These are phyloP conservation scores for Tulasnella sp. DNA, from an alignment of 768 basidiomycete species.

Conservation along the genomic window DNA sequence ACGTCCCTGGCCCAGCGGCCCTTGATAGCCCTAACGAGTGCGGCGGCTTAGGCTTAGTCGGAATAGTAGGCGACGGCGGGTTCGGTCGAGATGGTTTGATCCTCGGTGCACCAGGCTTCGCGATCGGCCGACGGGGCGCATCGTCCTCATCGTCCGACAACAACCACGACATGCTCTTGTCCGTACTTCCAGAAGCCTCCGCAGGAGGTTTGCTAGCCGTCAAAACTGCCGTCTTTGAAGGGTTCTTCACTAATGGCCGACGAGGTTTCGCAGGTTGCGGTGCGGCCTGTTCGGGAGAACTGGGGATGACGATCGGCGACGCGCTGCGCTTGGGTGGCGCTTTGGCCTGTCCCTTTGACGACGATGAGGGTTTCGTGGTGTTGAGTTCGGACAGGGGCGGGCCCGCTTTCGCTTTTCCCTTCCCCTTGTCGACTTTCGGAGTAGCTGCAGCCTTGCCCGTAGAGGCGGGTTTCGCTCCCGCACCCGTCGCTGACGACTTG, in stretches of 20 bases:
- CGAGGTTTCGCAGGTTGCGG: neutral
- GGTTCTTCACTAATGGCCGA: neutral
- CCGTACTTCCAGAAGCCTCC: neutral
- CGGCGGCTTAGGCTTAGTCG: neutral
- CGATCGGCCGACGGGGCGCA: neutral
- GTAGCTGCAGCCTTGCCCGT: neutral
- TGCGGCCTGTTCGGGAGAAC: neutral
- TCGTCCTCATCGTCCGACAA: slow-evolving; percentile 14
- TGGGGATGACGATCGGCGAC: neutral
- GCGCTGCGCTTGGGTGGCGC: neutral
- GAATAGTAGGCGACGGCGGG: neutral
- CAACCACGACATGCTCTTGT: slow-evolving; percentile 13
- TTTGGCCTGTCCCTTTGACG: neutral
- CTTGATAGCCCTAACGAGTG: neutral
- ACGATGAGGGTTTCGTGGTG: neutral
- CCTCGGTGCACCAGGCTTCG: neutral
- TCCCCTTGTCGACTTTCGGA: neutral
- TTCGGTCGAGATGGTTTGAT: neutral
- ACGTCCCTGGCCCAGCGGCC: neutral
- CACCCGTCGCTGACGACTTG: slow-evolving; percentile 30
- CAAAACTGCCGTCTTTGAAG: neutral
- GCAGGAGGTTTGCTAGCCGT: neutral
- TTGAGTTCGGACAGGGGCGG: neutral
- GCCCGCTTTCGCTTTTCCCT: neutral
- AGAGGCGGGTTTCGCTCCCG: neutral